A percentile compares a stretch with the other conserved stretches of the same genome.
phyloP scores from a whole-genome alignment of 2,329 filamentous ascomycete species.

The Aureobasidium pullulans region DNA sequence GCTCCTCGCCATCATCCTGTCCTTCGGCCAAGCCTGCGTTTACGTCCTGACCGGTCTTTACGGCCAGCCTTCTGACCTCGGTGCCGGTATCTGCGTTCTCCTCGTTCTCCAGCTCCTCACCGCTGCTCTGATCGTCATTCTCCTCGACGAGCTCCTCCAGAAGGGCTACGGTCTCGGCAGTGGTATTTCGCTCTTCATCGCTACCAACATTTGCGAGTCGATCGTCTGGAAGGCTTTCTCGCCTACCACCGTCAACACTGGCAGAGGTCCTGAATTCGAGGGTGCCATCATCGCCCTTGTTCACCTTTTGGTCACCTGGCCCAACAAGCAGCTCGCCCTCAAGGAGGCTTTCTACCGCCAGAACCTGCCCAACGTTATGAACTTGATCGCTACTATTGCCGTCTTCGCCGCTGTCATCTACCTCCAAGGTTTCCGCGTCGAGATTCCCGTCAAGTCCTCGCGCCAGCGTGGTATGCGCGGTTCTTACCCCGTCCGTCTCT shows the following conservation, averaged over 20 bases:
- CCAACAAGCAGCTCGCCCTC: slow-evolving; percentile 97
- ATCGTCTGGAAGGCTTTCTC: slow-evolving; percentile 99
- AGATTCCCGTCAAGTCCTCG: slow-evolving; percentile 99
- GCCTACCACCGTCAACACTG: slow-evolving; percentile 98
- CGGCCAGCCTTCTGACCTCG: slow-evolving; percentile 90
- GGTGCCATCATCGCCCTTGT: slow-evolving; percentile 96
- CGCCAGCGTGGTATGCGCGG: slow-evolving; percentile 98
- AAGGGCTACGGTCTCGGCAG: slow-evolving; percentile 98
- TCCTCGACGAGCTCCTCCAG: slow-evolving; percentile 96
- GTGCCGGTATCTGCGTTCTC: slow-evolving; percentile 95
- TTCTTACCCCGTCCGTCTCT: slow-evolving; percentile 95
- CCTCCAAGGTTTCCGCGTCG: slow-evolving; percentile 77
- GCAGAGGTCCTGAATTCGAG: slow-evolving; percentile 97
- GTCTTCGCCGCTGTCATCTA: slow-evolving; percentile 99
- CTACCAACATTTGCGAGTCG: slow-evolving; percentile 99
- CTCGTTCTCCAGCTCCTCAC: slow-evolving; percentile 96
- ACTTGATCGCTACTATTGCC: slow-evolving; percentile 82
- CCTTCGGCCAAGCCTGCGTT: slow-evolving; percentile 93
- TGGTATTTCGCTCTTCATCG: slow-evolving; percentile 98
- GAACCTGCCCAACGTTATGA: slow-evolving; percentile 99
- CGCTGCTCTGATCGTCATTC: slow-evolving; percentile 96
- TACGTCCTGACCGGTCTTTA: slow-evolving; percentile 98
- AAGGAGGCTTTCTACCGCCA: slow-evolving; percentile 99
- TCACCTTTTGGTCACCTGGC: slow-evolving; percentile 96
- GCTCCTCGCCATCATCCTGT: slow-evolving; percentile 90